Conservation (phyloP, 176 grass and related monocot genomes). For the Pharus latifolius region DNA sequence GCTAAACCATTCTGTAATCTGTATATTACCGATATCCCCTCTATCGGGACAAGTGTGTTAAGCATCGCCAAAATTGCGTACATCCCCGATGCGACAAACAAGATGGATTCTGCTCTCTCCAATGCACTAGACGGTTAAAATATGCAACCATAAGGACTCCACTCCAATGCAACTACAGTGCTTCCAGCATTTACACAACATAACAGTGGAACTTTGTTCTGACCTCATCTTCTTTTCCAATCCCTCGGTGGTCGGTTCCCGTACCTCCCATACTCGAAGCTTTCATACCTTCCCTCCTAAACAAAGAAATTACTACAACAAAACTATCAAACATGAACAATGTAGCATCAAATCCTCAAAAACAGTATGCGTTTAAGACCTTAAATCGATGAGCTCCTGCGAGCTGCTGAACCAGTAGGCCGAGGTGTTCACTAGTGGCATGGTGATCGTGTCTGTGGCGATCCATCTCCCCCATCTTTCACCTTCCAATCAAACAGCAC, state of each 20-base stretch:
- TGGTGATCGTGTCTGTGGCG: constrained; percentile 89
- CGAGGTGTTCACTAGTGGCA: constrained; percentile 91
- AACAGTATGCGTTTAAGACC: constrained; percentile 14
- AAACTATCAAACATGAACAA: constrained; percentile 12
- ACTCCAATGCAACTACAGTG: background rate
- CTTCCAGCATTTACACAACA: background rate
- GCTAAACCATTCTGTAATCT: background rate
- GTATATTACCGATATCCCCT: constrained; percentile 82
- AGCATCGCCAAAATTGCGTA: constrained; percentile 93
- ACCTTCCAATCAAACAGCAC: constrained; percentile 39
- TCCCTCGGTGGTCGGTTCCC: constrained; percentile 92
- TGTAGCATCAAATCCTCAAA: background rate
- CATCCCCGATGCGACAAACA: constrained; percentile 97
- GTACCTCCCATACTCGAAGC: constrained; percentile 94
- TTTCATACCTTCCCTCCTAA: constrained; percentile 93
- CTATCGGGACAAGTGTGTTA: constrained; percentile 71
- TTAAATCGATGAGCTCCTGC: constrained; percentile 97
- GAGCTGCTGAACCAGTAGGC: constrained; percentile 99
- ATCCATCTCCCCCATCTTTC: constrained; percentile 86
- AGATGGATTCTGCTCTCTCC: constrained; percentile 89
- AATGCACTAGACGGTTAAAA: constrained; percentile 57
- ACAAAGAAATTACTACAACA: background rate
- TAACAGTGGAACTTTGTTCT: background rate
- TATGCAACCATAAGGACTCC: constrained; percentile 4
- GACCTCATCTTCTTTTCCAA: constrained; percentile 99